Evolutionary conservation across 495 filamentous ascomycete genomes (phyloP).

Genomic region (Aspergillus olivimuriae): DNA sequence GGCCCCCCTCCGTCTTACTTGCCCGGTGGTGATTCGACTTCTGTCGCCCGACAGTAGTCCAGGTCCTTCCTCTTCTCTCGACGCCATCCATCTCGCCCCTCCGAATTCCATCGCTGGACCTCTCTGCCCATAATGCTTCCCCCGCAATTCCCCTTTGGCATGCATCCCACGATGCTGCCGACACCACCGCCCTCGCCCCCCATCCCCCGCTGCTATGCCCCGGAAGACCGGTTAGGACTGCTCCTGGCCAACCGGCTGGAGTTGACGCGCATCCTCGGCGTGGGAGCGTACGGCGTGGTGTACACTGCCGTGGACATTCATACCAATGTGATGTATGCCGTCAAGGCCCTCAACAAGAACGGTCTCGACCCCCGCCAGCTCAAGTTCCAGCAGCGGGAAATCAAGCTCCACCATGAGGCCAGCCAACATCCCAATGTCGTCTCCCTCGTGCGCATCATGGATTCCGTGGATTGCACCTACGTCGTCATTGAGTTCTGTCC

Average conservation of each 20-base stretch:
- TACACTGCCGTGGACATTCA: constrained; percentile 88
- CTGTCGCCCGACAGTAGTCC: too few relatives aligned
- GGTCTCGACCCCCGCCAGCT: constrained; percentile 82
- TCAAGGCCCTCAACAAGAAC: constrained; percentile 92
- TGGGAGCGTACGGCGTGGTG: constrained; percentile 94
- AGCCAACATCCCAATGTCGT: constrained; percentile 90
- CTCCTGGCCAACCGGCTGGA: constrained; percentile 77
- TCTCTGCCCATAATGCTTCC: constrained; percentile 8
- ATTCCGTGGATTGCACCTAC: constrained; percentile 87
- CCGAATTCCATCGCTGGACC: background rate
- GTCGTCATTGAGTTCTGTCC: constrained; percentile 97
- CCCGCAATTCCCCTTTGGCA: constrained; percentile 18
- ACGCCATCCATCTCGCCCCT: background rate
- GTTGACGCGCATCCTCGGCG: constrained; percentile 78
- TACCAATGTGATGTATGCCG: constrained; percentile 77
- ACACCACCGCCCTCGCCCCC: constrained; percentile 57
- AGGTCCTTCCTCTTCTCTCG: background rate
- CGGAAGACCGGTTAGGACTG: constrained; percentile 83
- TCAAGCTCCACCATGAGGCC: constrained; percentile 82
- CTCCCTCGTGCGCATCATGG: constrained; percentile 89
- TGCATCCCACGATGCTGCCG: constrained; percentile 49
- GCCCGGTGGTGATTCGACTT: too few relatives aligned
- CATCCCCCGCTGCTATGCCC: constrained; percentile 46
- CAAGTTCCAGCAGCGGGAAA: constrained; percentile 88
- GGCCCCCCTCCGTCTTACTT: constrained; percentile 5